phyloP scores from a whole-genome alignment of 1,284 basidiomycete species.

The Flammula alnicola region DNA sequence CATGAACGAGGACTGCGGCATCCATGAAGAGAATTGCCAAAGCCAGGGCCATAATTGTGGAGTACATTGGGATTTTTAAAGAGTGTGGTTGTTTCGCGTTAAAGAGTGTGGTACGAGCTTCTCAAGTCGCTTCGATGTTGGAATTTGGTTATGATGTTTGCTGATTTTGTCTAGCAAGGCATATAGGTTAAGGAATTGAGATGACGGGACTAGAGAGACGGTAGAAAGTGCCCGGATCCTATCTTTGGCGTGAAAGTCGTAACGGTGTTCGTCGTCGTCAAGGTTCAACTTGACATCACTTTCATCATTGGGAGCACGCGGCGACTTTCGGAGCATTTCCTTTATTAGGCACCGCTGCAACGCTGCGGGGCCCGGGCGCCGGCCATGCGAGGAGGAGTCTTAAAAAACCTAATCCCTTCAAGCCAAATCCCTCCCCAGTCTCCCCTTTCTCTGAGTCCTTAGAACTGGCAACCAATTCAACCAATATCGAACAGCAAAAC shows the following conservation, averaged over 20 bases:
- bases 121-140: conserved; percentile 6
- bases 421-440: too few relatives aligned
- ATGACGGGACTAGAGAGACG: neutral
- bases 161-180: conserved; percentile 6
- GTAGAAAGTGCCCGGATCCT: too few relatives aligned
- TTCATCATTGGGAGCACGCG: too few relatives aligned
- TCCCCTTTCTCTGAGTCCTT: too few relatives aligned
- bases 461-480: too few relatives aligned
- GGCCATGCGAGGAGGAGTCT: too few relatives aligned
- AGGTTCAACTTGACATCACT: conserved; percentile 14
- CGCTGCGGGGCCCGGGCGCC: too few relatives aligned
- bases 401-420: too few relatives aligned
- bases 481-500: too few relatives aligned
- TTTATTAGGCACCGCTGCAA: too few relatives aligned
- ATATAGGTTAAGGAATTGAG: conserved; percentile 2
- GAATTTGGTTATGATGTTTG: conserved; percentile 13
- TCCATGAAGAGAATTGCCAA: conserved; percentile 30
- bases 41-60: conserved; percentile 27
- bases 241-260: conserved; percentile 13
- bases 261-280: conserved; percentile 12
- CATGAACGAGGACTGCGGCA: conserved; percentile 27
- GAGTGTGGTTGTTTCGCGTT: conserved; percentile 17
- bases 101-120: conserved; percentile 14
- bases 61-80: conserved; percentile 27
- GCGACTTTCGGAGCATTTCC: too few relatives aligned